These are phyloP conservation scores for Malassezia obtusa DNA, from an alignment of 1,284 basidiomycete genomes.

Conservation along the genomic window DNA sequence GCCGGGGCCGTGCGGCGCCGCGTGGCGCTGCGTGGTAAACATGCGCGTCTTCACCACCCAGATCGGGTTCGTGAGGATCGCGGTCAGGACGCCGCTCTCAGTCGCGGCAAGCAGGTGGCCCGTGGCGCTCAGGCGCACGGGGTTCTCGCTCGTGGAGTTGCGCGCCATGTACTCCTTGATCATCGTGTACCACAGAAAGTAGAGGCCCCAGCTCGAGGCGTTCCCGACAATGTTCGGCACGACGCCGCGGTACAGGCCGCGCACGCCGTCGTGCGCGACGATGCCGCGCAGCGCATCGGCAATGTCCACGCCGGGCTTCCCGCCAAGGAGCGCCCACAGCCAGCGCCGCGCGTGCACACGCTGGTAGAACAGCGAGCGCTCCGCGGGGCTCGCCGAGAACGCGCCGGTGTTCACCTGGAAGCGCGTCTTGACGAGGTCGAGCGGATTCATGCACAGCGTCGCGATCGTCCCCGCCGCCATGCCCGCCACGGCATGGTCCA, in stretches of 20 bases:
- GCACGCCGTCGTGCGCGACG: conserved; percentile 65
- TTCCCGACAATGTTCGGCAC: conserved; percentile 88
- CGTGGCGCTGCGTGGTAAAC: conserved; percentile 71
- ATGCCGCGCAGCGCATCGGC: conserved; percentile 62
- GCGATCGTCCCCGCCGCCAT: conserved; percentile 85
- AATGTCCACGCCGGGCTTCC: conserved; percentile 61
- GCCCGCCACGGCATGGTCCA: conserved; percentile 87
- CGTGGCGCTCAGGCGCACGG: conserved; percentile 57
- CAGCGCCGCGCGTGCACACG: conserved; percentile 11
- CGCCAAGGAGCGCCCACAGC: conserved; percentile 29
- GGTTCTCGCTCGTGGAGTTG: conserved; percentile 6
- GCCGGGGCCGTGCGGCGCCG: not conserved
- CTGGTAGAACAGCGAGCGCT: conserved; percentile 7
- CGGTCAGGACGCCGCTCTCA: conserved; percentile 77
- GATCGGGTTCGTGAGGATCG: conserved; percentile 90
- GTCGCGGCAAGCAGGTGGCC: conserved; percentile 83
- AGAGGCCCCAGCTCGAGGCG: conserved; percentile 92
- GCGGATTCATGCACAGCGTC: conserved; percentile 91
- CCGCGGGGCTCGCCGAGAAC: conserved; percentile 5
- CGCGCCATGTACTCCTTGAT: conserved; percentile 59
- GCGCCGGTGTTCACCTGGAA: conserved; percentile 59
- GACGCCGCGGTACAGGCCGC: conserved; percentile 80
- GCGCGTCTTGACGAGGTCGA: conserved; percentile 91
- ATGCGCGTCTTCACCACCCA: conserved; percentile 98
- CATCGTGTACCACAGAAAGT: conserved; percentile 89